Conservation (phyloP, 192 early-diverging fungal genomes). For the Umbelopsis isabellina region DNA sequence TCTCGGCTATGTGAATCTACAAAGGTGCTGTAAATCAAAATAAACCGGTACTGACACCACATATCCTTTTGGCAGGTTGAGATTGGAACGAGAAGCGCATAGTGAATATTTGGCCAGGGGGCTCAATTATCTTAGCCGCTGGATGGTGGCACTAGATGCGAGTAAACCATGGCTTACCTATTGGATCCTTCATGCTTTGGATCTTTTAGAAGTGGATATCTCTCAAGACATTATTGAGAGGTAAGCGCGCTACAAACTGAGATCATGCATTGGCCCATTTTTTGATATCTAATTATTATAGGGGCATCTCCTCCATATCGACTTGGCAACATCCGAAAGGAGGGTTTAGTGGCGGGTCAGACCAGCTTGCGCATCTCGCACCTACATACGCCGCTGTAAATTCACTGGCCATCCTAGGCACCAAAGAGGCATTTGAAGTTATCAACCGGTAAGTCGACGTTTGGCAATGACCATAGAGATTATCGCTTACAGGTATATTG, state of each 20-base stretch:
- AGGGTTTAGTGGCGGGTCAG: conserved; percentile 87
- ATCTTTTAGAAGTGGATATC: conserved; percentile 68
- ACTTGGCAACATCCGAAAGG: conserved; percentile 71
- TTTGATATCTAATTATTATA: conserved; percentile 24
- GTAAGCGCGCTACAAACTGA: conserved; percentile 7
- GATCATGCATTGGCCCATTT: neutral
- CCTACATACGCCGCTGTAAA: conserved; percentile 90
- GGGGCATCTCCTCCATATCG: conserved; percentile 62
- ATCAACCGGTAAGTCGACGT: conserved; percentile 55
- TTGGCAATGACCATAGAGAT: neutral
- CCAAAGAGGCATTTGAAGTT: conserved; percentile 65
- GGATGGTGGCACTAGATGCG: conserved; percentile 76
- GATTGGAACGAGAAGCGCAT: conserved; percentile 61
- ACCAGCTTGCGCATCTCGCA: conserved; percentile 87
- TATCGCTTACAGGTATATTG: neutral
- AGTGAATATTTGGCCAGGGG: conserved; percentile 56
- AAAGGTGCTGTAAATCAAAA: neutral
- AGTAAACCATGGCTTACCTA: conserved; percentile 90
- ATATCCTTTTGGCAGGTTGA: conserved; percentile 32
- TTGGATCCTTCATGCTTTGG: conserved; percentile 88
- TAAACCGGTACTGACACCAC: neutral
- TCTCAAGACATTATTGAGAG: conserved; percentile 48
- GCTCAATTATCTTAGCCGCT: conserved; percentile 53
- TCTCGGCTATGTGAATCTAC: no score
- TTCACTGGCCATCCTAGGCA: conserved; percentile 78